These are phyloP conservation scores for Abelmoschus esculentus DNA, from an alignment of 345 rosid genomes.

Conservation along the genomic window DNA sequence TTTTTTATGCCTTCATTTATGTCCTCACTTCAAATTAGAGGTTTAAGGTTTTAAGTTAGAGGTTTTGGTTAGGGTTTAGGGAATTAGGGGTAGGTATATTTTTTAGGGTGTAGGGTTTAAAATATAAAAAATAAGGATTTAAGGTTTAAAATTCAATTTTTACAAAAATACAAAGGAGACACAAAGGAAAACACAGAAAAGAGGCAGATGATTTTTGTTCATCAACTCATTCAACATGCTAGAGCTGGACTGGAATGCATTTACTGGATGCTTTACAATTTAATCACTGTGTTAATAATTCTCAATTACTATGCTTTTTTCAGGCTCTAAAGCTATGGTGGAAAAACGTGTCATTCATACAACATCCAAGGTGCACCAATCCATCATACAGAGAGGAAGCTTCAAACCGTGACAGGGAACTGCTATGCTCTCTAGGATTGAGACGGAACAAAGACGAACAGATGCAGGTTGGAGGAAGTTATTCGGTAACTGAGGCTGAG, in stretches of 20 bases:
- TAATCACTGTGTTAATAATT: not conserved
- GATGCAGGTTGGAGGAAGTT: slow-evolving; percentile 14
- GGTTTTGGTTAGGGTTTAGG: too few relatives aligned
- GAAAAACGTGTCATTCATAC: slow-evolving; percentile 65
- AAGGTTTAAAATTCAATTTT: too few relatives aligned
- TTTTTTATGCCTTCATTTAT: too few relatives aligned
- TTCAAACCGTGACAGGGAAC: slow-evolving; percentile 38
- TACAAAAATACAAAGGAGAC: too few relatives aligned
- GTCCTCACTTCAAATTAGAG: too few relatives aligned
- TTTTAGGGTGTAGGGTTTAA: too few relatives aligned
- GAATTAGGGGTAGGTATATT: too few relatives aligned
- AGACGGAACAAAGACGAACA: slow-evolving; percentile 12
- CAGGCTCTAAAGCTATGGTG: slow-evolving; percentile 93
- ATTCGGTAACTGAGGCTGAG: slow-evolving; percentile 10
- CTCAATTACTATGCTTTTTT: not conserved
- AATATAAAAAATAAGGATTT: too few relatives aligned
- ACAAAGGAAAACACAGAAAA: too few relatives aligned
- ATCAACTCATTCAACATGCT: not conserved
- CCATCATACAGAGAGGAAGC: slow-evolving; percentile 65
- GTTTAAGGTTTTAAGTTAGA: too few relatives aligned
- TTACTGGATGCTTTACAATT: not conserved
- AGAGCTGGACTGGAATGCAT: not conserved
- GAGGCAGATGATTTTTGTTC: too few relatives aligned
- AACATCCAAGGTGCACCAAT: slow-evolving; percentile 61
- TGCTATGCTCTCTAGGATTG: slow-evolving; percentile 33